Evolutionary conservation across 202 grass and related monocot species (phyloP), one percentile per base, ranked within the genome.

Genomic region (Brachypodium distachyon): DNA sequence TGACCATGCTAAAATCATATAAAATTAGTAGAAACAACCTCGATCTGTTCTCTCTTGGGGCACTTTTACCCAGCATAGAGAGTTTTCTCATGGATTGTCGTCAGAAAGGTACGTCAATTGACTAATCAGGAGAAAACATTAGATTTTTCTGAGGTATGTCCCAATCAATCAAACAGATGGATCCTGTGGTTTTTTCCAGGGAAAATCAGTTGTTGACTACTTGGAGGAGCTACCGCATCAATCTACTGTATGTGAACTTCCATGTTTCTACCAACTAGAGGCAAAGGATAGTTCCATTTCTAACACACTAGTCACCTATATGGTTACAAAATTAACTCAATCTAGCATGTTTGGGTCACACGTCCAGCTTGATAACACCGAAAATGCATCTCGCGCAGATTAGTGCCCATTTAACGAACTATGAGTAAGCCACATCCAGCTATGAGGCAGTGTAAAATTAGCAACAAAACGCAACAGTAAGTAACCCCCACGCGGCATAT

Each of bases 111-210:
- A 44, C 49, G 46, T 41, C 46, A 71, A 63, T 80, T 76, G 81
- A 72, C 55, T 63, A 19, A 71, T 32, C 61, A 69, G 52, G 43
- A 21, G 44, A 26, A n/a, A 38, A 11, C 13, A 56, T 16, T 38
- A 1, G 17, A 84, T 80, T 80, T 79, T 79, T 7, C 17, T 19
- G 68, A 52, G 28, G 27, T 48, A 87, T 67, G 33, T 55, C 40
- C 43, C 41, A 67, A 74, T 75, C 44, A 83, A 78, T 25, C 13
- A 52, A 27, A 42, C 42, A 74, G 41, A 74, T 46, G 61, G 81
- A 70, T 77, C 48, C 65, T 67, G 61, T 61, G 57, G 71, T 71
- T 76, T 39, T 41, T 19, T 40, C 16, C 29, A 32, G 23, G 3
- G 72, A 74, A 39, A 55, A 81, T 46, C 17, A 57, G 48, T 8